Evolutionary conservation across 2,329 filamentous ascomycete species (phyloP).

Genomic region (Pseudogymnoascus sp.): DNA sequence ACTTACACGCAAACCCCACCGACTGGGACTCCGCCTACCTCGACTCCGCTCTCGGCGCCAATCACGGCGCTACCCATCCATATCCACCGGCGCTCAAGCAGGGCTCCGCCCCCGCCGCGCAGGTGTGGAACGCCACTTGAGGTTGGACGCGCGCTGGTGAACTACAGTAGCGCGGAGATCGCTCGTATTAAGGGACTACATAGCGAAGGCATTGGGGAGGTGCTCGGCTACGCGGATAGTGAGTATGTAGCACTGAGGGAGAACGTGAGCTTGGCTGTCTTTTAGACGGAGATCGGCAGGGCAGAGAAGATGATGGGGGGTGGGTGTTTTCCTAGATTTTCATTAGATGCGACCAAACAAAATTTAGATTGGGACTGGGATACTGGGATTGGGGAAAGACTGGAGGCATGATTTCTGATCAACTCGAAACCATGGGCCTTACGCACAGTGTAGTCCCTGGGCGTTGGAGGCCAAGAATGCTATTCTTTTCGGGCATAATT

Average conservation of each 20-base stretch:
- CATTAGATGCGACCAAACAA: not conserved
- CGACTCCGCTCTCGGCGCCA: slow-evolving; percentile 16
- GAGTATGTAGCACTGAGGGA: slow-evolving; percentile 89
- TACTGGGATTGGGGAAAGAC: not conserved
- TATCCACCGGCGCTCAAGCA: not conserved
- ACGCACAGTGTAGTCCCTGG: not conserved
- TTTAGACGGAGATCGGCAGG: slow-evolving; percentile 33
- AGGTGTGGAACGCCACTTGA: slow-evolving; percentile 55
- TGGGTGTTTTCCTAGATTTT: not conserved
- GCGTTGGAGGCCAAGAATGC: not conserved
- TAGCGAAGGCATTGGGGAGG: slow-evolving; percentile 70
- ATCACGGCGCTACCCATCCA: slow-evolving; percentile 3
- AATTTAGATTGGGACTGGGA: slow-evolving; percentile 4
- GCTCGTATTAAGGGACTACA: slow-evolving; percentile 74
- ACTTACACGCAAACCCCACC: slow-evolving; percentile 4
- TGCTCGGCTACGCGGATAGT: slow-evolving; percentile 87
- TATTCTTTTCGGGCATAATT: not conserved
- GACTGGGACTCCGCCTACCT: slow-evolving; percentile 10
- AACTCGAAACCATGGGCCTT: not conserved
- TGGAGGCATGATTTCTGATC: not conserved
- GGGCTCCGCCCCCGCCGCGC: slow-evolving; percentile 31
- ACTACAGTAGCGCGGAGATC: slow-evolving; percentile 86
- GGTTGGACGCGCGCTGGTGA: slow-evolving; percentile 83
- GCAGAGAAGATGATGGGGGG: not conserved
- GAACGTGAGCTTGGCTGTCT: slow-evolving; percentile 64